Percentiles rank a stretch among this genome's conserved stretches.
phyloP scores from a whole-genome alignment of 148 eudicot genomes.

The Tetragonia tetragonoides region DNA sequence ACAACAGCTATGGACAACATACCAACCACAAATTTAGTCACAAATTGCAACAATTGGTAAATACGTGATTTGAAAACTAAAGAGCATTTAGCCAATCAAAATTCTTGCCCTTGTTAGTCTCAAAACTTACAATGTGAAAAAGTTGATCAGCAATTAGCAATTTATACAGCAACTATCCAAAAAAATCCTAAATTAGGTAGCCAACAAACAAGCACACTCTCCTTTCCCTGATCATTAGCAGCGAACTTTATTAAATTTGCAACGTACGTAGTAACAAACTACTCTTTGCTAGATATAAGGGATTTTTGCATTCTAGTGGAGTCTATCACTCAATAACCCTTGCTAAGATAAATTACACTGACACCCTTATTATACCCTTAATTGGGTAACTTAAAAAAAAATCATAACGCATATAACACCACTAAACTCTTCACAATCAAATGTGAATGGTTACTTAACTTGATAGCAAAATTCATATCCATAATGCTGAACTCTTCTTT shows the following conservation, averaged over 20 bases:
- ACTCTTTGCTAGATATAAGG: too few relatives aligned
- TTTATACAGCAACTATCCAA: not conserved
- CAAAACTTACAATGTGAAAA: not conserved
- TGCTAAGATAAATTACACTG: too few relatives aligned
- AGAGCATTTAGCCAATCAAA: not conserved
- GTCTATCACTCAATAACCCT: too few relatives aligned
- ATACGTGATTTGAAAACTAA: not conserved
- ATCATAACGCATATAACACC: too few relatives aligned
- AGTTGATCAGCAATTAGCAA: not conserved
- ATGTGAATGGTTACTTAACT: constrained; percentile 37
- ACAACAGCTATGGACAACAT: not conserved
- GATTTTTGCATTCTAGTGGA: too few relatives aligned
- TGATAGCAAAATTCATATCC: constrained; percentile 91
- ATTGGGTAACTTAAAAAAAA: too few relatives aligned
- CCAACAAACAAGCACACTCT: not conserved
- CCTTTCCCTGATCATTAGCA: not conserved
- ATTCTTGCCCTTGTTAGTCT: not conserved
- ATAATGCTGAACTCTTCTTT: constrained; percentile 95
- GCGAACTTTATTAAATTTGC: not conserved
- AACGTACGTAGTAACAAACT: not conserved
- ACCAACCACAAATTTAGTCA: not conserved
- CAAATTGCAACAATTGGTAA: not conserved
- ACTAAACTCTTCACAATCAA: not conserved
- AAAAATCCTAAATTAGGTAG: not conserved
- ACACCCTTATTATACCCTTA: too few relatives aligned